Evolutionary conservation across 805 yeast species (phyloP), one percentile per base, ranked within the genome.

Genomic region (Danielia reshetovae): DNA sequence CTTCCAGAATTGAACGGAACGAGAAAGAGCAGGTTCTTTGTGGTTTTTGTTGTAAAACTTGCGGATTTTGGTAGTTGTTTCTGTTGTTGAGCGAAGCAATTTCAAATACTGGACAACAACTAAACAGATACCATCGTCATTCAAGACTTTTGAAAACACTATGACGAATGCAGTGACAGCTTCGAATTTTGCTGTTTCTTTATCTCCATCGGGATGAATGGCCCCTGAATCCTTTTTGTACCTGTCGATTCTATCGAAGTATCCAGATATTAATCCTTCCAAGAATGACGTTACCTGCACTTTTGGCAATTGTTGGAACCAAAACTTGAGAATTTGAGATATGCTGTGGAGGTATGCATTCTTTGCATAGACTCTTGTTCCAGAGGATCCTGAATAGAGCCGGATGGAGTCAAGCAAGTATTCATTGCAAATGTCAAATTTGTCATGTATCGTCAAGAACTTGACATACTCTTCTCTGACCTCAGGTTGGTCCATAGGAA

Each of bases 1-100:
- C 8, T 56, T 50, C 88, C 88, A 82, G 46, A 79, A 83, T 14
- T 65, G 47, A 4, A 56, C 55, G 1, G 77, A 71, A 5, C 59
- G 48, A 28, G 57, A 57, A 10, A 79, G 48, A 3, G 58, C 48
- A 1, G 50, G 43, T 21, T 64, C 54, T 4, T 37, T 36, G 39
- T 55, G 48, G 34, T 48, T 45, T 15, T 39, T 45, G 40, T 61
- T 61, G 48, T 56, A 65, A 29, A 64, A 54, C n/a, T 38, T 38
- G 17, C 67, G 44, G 11, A 52, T 39, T 18, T 30, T 19, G 3
- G 10, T 24, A 2, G 36, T 21, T 10, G 34, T 15, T 47, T 55
- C 61, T 60, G 54, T 19, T 57, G 46, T 3, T 42, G 30, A 18
- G 57, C 52, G 21, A 69, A 58, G 31, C 64, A 47, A 33, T 56